These are phyloP conservation scores for Ceratobasidium sp. DNA, from an alignment of 1,284 basidiomycete genomes.

Conservation along the genomic window DNA sequence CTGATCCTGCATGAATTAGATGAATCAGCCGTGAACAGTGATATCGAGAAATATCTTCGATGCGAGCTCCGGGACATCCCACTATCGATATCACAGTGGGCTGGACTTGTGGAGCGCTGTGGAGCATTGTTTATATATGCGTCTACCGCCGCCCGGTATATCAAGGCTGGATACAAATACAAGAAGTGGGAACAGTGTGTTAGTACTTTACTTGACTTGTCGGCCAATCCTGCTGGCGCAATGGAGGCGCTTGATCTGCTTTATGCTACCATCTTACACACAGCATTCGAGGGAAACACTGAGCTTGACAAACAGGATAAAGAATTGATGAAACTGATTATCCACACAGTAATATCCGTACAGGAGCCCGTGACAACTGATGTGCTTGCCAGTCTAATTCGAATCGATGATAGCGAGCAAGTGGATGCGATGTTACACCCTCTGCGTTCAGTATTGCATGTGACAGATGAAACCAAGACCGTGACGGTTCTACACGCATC, in stretches of 20 bases:
- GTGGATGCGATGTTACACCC: neutral
- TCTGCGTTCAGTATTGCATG: slow-evolving; percentile 5
- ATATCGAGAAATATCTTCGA: slow-evolving; percentile 4
- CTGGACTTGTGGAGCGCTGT: neutral
- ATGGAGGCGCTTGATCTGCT: neutral
- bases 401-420: no score
- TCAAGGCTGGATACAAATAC: neutral
- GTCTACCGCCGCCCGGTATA: slow-evolving; percentile 2
- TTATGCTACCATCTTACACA: neutral
- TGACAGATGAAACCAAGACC: neutral
- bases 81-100: neutral
- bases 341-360: neutral
- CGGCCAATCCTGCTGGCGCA: neutral
- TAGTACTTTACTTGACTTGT: neutral
- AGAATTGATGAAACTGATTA: neutral
- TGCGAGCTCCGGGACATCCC: neutral
- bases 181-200: neutral
- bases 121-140: slow-evolving; percentile 24
- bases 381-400: neutral
- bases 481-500: slow-evolving; percentile 8
- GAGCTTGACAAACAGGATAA: neutral
- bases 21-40: neutral
- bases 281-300: slow-evolving; percentile 4
- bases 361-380: slow-evolving; percentile 13
- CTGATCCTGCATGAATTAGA: slow-evolving; percentile 13